Evolutionary conservation across 805 yeast genomes (phyloP), one percentile per base, ranked within the genome.

Genomic region (Pichia membranifaciens): DNA sequence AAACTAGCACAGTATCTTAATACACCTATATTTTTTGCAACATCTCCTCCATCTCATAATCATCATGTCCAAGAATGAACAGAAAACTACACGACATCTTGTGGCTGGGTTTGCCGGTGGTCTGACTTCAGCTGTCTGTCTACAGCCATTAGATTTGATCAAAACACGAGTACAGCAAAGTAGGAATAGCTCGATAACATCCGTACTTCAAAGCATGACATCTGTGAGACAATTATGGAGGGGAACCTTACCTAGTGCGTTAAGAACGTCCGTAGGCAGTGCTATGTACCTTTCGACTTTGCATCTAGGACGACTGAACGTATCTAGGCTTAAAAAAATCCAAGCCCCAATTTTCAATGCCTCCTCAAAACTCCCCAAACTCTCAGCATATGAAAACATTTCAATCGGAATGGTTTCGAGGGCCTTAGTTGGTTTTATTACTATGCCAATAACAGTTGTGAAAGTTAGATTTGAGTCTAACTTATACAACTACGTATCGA

Each of bases 401-500:
- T 44, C 77, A 6, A 74, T 90, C 0, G 98, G 99, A 3, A 85
- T 87, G 38, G 56, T 81, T 2, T 82, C 95, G 1, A 71, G 99
- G 48, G 88, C 89, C 0, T 48, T 77, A 1, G 95, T 89, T 2
- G 99, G 99, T 2, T 75, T 82, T 52, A 52, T 87, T 8, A 87
- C 96, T 5, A 93, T 93, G 99, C 99, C 99, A 0, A 76, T 93
- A 9, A 93, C 99, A 0, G 81, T 93, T 3, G 66, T 93, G 25
- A 93, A 93, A 61, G 93, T 95, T 5, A 73, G 97, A 33, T 89
- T 76, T 58, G 98, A 93, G 67, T 87, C 96, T 5, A 82, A 83
- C 33, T 54, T 84, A 47, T 91, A 87, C 65, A 66, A 75, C 37
- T 88, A 89, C 65, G 72, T 67, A 28, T 79, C 93, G 5, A 58